Conservation (phyloP, 2,329 filamentous ascomycete genomes). For the Colletotrichum echinochloae region DNA sequence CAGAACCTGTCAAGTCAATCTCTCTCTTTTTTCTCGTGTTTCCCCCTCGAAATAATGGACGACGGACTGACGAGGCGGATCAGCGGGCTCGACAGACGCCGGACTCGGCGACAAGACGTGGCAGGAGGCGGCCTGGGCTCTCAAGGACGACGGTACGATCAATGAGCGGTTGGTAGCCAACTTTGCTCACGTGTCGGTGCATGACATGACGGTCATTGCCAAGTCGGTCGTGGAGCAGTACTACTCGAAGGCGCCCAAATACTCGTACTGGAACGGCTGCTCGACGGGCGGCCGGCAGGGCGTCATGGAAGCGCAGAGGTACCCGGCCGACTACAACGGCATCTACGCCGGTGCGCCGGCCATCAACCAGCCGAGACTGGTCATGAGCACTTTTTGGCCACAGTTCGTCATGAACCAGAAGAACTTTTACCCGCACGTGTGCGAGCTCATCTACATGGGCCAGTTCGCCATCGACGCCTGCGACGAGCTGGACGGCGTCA, state of each 20-base stretch:
- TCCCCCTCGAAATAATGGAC: no score
- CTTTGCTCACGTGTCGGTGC: slow-evolving; percentile 36
- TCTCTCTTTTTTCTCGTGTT: not conserved
- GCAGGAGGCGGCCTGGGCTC: slow-evolving; percentile 42
- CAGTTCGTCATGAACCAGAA: slow-evolving; percentile 39
- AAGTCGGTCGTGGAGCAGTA: slow-evolving; percentile 61
- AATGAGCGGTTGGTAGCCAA: slow-evolving; percentile 32
- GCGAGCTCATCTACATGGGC: slow-evolving; percentile 49
- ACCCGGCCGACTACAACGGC: slow-evolving; percentile 66
- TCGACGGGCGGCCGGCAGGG: slow-evolving; percentile 69
- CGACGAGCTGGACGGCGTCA: slow-evolving; percentile 38
- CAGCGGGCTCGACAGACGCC: slow-evolving; percentile 33
- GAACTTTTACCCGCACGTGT: slow-evolving; percentile 31
- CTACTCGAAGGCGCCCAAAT: slow-evolving; percentile 57
- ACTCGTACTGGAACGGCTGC: slow-evolving; percentile 65
- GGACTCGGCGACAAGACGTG: slow-evolving; percentile 28
- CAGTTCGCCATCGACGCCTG: slow-evolving; percentile 41
- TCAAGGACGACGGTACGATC: slow-evolving; percentile 35
- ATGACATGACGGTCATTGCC: slow-evolving; percentile 55
- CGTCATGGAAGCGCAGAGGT: slow-evolving; percentile 62
- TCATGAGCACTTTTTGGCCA: slow-evolving; percentile 41
- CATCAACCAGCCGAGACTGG: slow-evolving; percentile 44
- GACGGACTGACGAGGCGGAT: not conserved
- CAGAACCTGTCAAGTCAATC: no score
- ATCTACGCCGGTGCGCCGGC: slow-evolving; percentile 62